Conservation (phyloP, 306 rosid species). For the Lathyrus aphaca region DNA sequence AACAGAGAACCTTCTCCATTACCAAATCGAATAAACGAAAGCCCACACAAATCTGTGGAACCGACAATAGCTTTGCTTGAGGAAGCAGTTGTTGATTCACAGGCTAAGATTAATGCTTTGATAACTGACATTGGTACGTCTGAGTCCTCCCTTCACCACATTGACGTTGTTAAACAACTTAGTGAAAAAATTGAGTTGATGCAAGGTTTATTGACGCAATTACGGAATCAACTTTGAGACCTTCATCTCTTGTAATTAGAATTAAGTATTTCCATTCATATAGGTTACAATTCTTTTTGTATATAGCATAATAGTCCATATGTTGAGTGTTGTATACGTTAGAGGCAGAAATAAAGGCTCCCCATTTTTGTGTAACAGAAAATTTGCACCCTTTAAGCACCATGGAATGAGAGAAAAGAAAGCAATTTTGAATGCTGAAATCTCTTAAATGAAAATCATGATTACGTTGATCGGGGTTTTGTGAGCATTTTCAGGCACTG, state of each 20-base stretch:
- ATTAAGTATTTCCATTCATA: constrained; percentile 36
- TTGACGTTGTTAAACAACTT: constrained; percentile 53
- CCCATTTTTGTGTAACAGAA: constrained; percentile 15
- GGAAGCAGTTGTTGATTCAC: constrained; percentile 65
- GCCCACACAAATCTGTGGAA: constrained; percentile 47
- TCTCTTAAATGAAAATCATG: not conserved
- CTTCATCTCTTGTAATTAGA: constrained; percentile 33
- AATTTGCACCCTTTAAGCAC: constrained; percentile 43
- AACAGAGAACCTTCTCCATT: constrained; percentile 44
- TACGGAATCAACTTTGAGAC: constrained; percentile 60
- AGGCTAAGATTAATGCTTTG: constrained; percentile 60
- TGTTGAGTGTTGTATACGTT: constrained; percentile 44
- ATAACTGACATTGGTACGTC: constrained; percentile 51
- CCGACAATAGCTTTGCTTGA: constrained; percentile 71
- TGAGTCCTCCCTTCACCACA: constrained; percentile 53
- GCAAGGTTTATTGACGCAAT: constrained; percentile 61
- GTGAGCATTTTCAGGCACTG: not conserved
- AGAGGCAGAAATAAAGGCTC: constrained; percentile 40
- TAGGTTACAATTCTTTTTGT: constrained; percentile 58
- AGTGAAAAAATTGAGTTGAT: constrained; percentile 63
- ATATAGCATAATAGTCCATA: constrained; percentile 44
- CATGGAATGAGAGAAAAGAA: constrained; percentile 18
- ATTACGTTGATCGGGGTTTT: not conserved
- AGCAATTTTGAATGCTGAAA: not conserved
- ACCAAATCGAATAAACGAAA: constrained; percentile 42